Evolutionary conservation across 306 rosid genomes (phyloP), one percentile per base, ranked within the genome.

Genomic region (Acmispon strigosus): DNA sequence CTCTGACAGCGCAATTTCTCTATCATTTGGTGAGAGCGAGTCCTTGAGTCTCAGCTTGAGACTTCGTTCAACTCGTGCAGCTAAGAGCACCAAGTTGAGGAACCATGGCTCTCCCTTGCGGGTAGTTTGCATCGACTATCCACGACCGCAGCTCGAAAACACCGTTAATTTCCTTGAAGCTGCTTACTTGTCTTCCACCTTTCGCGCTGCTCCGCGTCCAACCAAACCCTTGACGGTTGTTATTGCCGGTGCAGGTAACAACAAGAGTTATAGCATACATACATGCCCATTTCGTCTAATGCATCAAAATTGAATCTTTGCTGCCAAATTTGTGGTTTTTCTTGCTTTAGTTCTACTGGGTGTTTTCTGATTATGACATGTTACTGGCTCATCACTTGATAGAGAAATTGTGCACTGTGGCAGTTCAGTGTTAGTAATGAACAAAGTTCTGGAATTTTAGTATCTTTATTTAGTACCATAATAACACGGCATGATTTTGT

Each of bases 161-260:
- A 87, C 97, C 20, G 89, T 66, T 10, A 94, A 94, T 83, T 94
- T 82, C 75, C 14, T 89, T 8, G 95, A 94, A 82, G 98, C 98
- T 45, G 92, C 96, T 4, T 81, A 77, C 55, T 83, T 90, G 74
- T 94, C 98, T 80, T 82, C 98, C 11, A 70, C 92, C 52, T 89
- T 94, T 41, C 87, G 92, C 27, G 55, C 85, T 50, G 76, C 92
- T 66, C 43, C 94, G 10, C 90, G 91, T 15, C 97, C 98, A 4
- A 15, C 74, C 13, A 84, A 89, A 78, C 95, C 98, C 3, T 80
- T 94, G 63, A 84, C 84, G 56, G 78, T 94, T 60, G 84, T 90
- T 51, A 83, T 94, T 84, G 96, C 96, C 52, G 98, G 98, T 74
- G 98, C 98, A 86, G 98, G 98, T 94, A 72, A 54, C 18, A 58